Conservation (phyloP, 164 flowering plant species). For the Aristolochia californica region DNA sequence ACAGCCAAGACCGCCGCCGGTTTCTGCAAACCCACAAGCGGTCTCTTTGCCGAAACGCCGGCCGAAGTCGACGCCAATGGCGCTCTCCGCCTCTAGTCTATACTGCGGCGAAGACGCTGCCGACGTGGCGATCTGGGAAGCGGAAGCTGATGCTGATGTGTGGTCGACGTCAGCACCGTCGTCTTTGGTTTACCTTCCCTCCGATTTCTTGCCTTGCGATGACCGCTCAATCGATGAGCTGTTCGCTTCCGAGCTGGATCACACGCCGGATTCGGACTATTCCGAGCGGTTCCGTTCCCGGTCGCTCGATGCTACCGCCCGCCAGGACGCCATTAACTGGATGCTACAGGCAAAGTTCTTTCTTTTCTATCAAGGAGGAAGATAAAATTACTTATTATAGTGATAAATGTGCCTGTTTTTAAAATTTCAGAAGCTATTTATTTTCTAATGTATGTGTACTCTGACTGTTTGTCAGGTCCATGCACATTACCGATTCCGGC, state of each 20-base stretch:
- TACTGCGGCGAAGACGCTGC: slow-evolving; percentile 19
- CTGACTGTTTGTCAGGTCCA: slow-evolving; percentile 35
- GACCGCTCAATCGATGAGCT: slow-evolving; percentile 14
- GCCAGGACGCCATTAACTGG: slow-evolving; percentile 57
- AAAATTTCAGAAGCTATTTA: too few relatives aligned
- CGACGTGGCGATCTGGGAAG: slow-evolving; percentile 10
- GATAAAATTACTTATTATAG: too few relatives aligned
- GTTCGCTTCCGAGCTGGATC: slow-evolving; percentile 28
- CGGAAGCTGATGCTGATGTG: too few relatives aligned
- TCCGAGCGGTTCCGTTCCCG: slow-evolving; percentile 24
- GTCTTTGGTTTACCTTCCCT: too few relatives aligned
- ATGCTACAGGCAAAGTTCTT: slow-evolving; percentile 31
- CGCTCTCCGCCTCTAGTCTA: slow-evolving; percentile 15
- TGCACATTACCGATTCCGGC: slow-evolving; percentile 34
- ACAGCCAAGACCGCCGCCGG: background rate
- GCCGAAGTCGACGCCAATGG: slow-evolving; percentile 7
- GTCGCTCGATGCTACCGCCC: slow-evolving; percentile 31
- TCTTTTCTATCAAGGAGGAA: too few relatives aligned
- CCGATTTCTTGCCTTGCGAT: slow-evolving; percentile 9
- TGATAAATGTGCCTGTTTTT: too few relatives aligned
- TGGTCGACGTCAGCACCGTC: too few relatives aligned
- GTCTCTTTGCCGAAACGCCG: background rate
- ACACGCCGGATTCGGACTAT: slow-evolving; percentile 32
- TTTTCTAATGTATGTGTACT: background rate
- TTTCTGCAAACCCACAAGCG: background rate